phyloP scores from a whole-genome alignment of 2,329 filamentous ascomycete species.

The Albophoma yamanashiensis region DNA sequence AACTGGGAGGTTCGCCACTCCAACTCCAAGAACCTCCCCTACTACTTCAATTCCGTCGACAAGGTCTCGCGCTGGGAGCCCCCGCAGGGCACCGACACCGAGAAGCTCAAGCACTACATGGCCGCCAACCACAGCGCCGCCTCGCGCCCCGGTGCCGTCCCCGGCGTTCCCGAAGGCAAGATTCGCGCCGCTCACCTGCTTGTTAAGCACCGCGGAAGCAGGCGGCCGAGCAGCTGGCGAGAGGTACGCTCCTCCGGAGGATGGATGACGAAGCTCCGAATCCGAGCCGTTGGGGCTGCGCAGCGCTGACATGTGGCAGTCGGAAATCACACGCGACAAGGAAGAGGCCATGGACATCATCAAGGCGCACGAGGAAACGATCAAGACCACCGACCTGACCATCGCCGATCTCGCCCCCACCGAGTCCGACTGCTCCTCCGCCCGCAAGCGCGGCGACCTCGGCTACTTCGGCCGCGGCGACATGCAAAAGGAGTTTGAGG shows the following conservation, averaged over 20 bases:
- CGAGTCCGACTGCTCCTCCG: conserved; percentile 93
- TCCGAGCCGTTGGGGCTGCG: background rate
- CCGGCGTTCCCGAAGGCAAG: conserved; percentile 55
- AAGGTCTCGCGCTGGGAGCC: conserved; percentile 95
- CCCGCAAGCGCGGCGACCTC: conserved; percentile 85
- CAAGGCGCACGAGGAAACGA: conserved; percentile 61
- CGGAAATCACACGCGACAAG: conserved; percentile 77
- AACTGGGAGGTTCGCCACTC: conserved; percentile 96
- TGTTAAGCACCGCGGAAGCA: conserved; percentile 84
- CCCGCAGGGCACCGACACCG: conserved; percentile 75
- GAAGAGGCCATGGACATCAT: conserved; percentile 78
- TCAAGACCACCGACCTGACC: conserved; percentile 55
- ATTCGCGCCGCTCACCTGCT: conserved; percentile 89
- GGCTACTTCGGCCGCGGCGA: conserved; percentile 90
- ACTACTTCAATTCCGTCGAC: conserved; percentile 88
- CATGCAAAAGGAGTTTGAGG: conserved; percentile 99
- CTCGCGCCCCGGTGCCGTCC: conserved; percentile 26
- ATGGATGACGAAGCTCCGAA: background rate
- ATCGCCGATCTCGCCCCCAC: conserved; percentile 77
- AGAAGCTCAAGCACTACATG: conserved; percentile 93
- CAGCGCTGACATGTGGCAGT: conserved; percentile 23
- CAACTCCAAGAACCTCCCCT: conserved; percentile 96
- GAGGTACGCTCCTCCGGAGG: conserved; percentile 37
- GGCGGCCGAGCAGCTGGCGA: conserved; percentile 86
- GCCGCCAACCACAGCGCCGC: conserved; percentile 66